Evolutionary conservation across 495 filamentous ascomycete genomes (phyloP), one percentile per base, ranked within the genome.

Genomic region (Penicillium argentinense): DNA sequence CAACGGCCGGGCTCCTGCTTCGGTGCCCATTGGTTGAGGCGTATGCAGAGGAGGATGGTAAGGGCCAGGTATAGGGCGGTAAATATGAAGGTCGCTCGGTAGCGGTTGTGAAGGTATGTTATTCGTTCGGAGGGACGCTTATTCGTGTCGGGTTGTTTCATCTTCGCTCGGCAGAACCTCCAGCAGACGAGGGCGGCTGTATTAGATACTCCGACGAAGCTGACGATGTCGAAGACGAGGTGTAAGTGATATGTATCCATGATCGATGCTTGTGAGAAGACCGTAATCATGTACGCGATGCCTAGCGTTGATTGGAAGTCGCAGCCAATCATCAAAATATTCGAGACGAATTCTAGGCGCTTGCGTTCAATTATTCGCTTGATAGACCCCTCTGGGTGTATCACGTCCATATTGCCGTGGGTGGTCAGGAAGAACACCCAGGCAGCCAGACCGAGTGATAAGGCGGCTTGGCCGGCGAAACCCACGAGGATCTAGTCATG

Each of bases 341-440:
- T 53, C 2, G 53, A 62, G 12, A 58, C 57, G 13, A 54, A 66
- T 9, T 64, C 60, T 23, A 71, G 39, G 36, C 64, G 53, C 28
- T 59, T 68, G 30, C 58, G 47, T 22, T 68, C 57, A 11, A 57
- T 62, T 19, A 38, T 58, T 46, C 51, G 54, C 38, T 59, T 47
- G 11, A 47, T 21, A 4, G 56, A 62, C 34, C 59, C 66, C 17
- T 67, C 59, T 6, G 53, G 51, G 26, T 63, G 58, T 17, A 47
- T 47, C 36, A 53, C 33, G 14, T 56, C 53, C 47, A 56, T 56
- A 43, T 70, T 67, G 57, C 69, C 64, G 60, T 64, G 60, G 37
- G 68, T 56, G 46, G 72, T 65, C 44, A 72, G 28, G 63, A 73
- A 55, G 64, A 74, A 60, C 42, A 74, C 57, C 70, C 72, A 63